phyloP scores from a whole-genome alignment of 2,329 filamentous ascomycete genomes.

The Sphaerulina vaccinii region DNA sequence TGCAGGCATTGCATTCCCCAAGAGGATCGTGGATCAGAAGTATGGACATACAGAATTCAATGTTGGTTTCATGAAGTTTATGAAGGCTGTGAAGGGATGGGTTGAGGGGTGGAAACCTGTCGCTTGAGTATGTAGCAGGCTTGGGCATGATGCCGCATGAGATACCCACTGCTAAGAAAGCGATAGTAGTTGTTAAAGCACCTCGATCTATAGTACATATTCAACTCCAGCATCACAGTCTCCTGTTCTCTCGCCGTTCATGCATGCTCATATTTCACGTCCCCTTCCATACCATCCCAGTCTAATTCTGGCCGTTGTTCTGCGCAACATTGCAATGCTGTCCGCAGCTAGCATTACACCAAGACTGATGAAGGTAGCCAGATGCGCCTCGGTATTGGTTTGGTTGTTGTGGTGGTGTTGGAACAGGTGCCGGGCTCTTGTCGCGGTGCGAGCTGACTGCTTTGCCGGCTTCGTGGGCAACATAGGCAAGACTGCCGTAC shows the following conservation, averaged over 20 bases:
- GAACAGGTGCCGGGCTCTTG: not conserved
- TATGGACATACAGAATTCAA: conserved; percentile 61
- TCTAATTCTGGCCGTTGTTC: not conserved
- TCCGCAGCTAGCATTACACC: conserved; percentile 10
- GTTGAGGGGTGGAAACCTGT: conserved; percentile 51
- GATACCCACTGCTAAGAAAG: no score
- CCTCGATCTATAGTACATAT: no score
- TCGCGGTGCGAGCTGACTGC: no score
- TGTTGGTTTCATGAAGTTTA: conserved; percentile 66
- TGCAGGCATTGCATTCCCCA: conserved; percentile 64
- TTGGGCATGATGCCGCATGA: not conserved
- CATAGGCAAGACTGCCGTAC: conserved; percentile 11
- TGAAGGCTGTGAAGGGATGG: conserved; percentile 57
- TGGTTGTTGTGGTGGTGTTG: conserved; percentile 2
- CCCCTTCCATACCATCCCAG: not conserved
- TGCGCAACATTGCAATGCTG: conserved; percentile 8
- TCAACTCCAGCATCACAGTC: no score
- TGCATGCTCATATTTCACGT: no score
- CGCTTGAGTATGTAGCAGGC: not conserved
- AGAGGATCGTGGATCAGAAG: conserved; percentile 60
- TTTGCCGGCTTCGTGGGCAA: conserved; percentile 14
- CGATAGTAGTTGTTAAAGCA: no score
- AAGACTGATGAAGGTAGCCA: conserved; percentile 13
- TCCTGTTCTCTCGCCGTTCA: no score
- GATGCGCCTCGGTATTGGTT: not conserved